These are phyloP conservation scores for Protomyces arabidopsidicola DNA, from an alignment of 1,139 yeast genomes.

Conservation along the genomic window DNA sequence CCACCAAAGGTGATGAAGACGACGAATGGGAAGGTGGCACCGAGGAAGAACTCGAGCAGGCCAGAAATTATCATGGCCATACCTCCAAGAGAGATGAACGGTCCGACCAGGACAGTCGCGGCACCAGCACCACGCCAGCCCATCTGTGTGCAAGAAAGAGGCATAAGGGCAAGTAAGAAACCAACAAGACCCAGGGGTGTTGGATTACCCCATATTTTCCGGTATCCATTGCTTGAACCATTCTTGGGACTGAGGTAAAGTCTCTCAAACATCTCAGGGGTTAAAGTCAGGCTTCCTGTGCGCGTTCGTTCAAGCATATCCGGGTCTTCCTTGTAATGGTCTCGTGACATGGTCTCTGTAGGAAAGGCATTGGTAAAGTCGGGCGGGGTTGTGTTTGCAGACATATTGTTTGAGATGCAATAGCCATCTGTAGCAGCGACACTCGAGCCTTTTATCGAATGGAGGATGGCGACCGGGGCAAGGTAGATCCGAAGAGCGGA, in stretches of 20 bases:
- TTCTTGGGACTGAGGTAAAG: constrained; percentile 33
- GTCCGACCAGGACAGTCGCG: constrained; percentile 29
- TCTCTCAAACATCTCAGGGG: constrained; percentile 34
- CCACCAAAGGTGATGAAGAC: constrained; percentile 70
- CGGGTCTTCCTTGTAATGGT: neutral
- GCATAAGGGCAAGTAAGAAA: constrained; percentile 42
- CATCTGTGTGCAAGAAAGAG: constrained; percentile 32
- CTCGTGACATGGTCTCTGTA: neutral
- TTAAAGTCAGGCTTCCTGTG: constrained; percentile 29
- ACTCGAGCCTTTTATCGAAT: too few relatives aligned
- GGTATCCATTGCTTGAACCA: constrained; percentile 28
- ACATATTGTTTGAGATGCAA: neutral
- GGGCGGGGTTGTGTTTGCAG: neutral
- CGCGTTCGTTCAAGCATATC: constrained; percentile 28
- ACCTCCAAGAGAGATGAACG: constrained; percentile 56
- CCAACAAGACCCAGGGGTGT: constrained; percentile 59
- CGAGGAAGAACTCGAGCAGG: constrained; percentile 57
- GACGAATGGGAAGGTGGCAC: constrained; percentile 62
- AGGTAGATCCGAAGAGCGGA: too few relatives aligned
- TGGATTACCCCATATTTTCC: constrained; percentile 50
- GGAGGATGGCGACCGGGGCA: too few relatives aligned
- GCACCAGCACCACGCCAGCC: constrained; percentile 35
- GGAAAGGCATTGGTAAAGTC: neutral
- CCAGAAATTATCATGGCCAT: constrained; percentile 62
- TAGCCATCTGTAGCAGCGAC: too few relatives aligned